A percentile compares a stretch with the other conserved stretches of the same genome.
phyloP scores from a whole-genome alignment of 768 basidiomycete genomes.

The Xerocomellus intermedius region DNA sequence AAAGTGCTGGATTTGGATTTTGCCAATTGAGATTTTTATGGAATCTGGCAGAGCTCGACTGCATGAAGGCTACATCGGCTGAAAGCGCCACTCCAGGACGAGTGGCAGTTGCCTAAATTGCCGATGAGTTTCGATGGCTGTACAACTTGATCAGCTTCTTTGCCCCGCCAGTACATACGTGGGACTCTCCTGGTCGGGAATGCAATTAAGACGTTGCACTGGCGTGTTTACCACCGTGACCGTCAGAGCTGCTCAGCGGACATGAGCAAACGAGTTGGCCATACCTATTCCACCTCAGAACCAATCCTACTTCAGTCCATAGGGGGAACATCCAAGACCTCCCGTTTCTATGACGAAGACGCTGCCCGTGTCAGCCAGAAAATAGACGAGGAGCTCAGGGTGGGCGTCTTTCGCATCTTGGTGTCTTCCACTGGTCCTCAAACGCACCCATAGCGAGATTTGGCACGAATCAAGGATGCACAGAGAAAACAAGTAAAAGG shows the following conservation, averaged over 20 bases:
- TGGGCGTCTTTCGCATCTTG: conserved; percentile 21
- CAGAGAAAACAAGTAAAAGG: conserved; percentile 55
- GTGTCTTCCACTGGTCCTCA: conserved; percentile 1
- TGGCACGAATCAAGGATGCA: conserved; percentile 44
- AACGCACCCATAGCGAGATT: conserved; percentile 44
- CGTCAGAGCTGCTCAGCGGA: conserved; percentile 9
- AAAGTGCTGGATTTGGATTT: neutral
- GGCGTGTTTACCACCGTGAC: conserved; percentile 17
- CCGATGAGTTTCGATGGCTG: conserved; percentile 29
- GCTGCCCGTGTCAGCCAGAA: conserved; percentile 46
- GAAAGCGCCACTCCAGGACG: conserved; percentile 13
- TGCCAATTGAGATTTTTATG: neutral
- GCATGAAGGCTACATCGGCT: conserved; percentile 3
- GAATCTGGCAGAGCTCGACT: neutral
- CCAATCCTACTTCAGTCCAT: conserved; percentile 33
- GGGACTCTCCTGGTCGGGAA: conserved; percentile 32
- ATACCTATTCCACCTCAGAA: conserved; percentile 30
- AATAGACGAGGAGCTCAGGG: conserved; percentile 60
- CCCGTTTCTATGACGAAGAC: conserved; percentile 40
- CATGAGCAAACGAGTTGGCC: conserved; percentile 32
- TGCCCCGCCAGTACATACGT: conserved; percentile 37
- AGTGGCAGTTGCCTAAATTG: conserved; percentile 23
- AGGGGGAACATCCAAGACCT: conserved; percentile 30
- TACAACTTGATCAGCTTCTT: conserved; percentile 33
- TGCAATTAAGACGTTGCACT: conserved; percentile 30